Evolutionary conservation across 768 basidiomycete species (phyloP).

Genomic region (Lactarius pseudohatsudake): DNA sequence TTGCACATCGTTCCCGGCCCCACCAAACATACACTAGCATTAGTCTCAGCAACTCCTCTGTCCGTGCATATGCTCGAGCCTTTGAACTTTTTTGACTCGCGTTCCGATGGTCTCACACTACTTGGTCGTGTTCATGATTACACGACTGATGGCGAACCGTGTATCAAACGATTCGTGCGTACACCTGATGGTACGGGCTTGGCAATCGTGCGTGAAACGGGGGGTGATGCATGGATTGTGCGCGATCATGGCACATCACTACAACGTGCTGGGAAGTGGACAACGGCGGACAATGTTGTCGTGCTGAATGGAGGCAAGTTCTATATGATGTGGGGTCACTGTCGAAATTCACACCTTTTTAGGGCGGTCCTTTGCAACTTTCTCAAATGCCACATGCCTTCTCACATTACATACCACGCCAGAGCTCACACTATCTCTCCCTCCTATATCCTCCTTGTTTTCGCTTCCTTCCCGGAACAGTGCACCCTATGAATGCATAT

Average conservation of each 20-base stretch:
- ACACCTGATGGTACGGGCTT: constrained; percentile 80
- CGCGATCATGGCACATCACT: constrained; percentile 49
- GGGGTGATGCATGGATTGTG: constrained; percentile 65
- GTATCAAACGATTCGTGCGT: constrained; percentile 62
- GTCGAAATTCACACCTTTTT: constrained; percentile 27
- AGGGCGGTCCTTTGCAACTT: constrained; percentile 60
- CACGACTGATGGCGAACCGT: constrained; percentile 23
- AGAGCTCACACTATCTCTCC: constrained; percentile 44
- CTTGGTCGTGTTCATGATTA: constrained; percentile 23
- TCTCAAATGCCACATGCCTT: constrained; percentile 45
- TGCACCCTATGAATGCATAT: constrained; percentile 53
- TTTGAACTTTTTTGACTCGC: constrained; percentile 61
- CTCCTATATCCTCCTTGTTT: constrained; percentile 59
- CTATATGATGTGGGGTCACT: background rate
- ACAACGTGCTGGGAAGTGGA: constrained; percentile 51
- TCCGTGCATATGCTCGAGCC: constrained; percentile 59
- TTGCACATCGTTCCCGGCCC: constrained; percentile 55
- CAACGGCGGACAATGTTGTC: constrained; percentile 62
- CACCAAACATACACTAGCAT: constrained; percentile 39
- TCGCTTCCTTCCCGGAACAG: constrained; percentile 47
- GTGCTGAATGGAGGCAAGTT: constrained; percentile 63
- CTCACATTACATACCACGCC: constrained; percentile 58
- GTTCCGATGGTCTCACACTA: constrained; percentile 46
- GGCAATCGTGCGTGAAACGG: constrained; percentile 59
- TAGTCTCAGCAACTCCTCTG: constrained; percentile 69